Evolutionary conservation across 768 basidiomycete genomes (phyloP).

Genomic region (Chalciporus piperatus): DNA sequence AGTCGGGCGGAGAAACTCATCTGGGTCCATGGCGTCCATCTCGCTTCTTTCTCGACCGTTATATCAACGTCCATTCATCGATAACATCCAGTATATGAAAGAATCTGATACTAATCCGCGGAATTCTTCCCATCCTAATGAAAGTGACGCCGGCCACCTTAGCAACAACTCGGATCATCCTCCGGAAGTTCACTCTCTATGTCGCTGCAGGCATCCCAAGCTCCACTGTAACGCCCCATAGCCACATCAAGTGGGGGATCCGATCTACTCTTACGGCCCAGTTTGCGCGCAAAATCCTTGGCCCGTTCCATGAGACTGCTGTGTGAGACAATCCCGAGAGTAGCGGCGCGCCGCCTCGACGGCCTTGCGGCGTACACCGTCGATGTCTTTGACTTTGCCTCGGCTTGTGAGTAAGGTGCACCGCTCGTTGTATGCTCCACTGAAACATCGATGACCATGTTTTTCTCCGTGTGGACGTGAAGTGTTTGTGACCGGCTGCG

Average conservation of each 20-base stretch:
- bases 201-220: slow-evolving; percentile 3
- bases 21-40: slow-evolving; percentile 1
- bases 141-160: slow-evolving; percentile 23
- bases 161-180: slow-evolving; percentile 22
- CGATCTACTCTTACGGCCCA: slow-evolving; percentile 38
- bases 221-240: slow-evolving; percentile 19
- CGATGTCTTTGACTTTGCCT: slow-evolving; percentile 8
- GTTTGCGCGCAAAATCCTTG: slow-evolving; percentile 41
- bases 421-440: slow-evolving; percentile 42
- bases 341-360: slow-evolving; percentile 37
- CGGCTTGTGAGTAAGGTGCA: slow-evolving; percentile 1
- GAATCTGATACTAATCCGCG: slow-evolving; percentile 14
- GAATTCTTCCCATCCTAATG: slow-evolving; percentile 11
- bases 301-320: slow-evolving; percentile 36
- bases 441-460: slow-evolving; percentile 45
- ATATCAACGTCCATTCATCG: slow-evolving; percentile 12
- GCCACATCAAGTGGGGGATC: slow-evolving; percentile 3
- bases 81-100: slow-evolving; percentile 24
- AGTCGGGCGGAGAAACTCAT: not conserved
- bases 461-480: slow-evolving; percentile 28
- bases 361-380: slow-evolving; percentile 22
- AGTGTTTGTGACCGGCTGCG: slow-evolving; percentile 41
- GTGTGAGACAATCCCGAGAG: slow-evolving; percentile 27
- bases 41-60: slow-evolving; percentile 19
- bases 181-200: not conserved